Evolutionary conservation across 805 yeast species (phyloP).

Genomic region (Aciculoconidium aculeatum): DNA sequence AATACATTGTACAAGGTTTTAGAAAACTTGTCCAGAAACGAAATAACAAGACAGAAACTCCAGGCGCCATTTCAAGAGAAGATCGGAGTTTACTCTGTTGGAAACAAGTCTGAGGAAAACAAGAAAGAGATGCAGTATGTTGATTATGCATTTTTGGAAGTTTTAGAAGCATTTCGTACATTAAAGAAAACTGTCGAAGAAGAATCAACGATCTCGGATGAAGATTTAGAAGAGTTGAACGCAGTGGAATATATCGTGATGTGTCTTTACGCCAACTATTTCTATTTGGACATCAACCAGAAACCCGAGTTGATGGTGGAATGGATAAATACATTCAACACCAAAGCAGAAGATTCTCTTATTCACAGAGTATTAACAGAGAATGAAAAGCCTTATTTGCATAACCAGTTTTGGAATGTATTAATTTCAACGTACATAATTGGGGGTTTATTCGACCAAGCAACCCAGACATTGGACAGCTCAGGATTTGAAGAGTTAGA

Average conservation of each 20-base stretch:
- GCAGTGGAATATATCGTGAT: constrained; percentile 50
- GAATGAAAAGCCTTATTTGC: constrained; percentile 41
- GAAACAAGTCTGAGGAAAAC: constrained; percentile 4
- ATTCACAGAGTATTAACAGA: constrained; percentile 42
- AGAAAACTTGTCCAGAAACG: constrained; percentile 27
- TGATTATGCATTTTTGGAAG: constrained; percentile 20
- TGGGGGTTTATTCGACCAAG: constrained; percentile 58
- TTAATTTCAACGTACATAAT: constrained; percentile 49
- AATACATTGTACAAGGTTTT: constrained; percentile 47
- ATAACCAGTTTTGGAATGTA: constrained; percentile 56
- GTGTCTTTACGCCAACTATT: constrained; percentile 51
- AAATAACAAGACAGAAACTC: constrained; percentile 10
- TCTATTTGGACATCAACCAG: constrained; percentile 29
- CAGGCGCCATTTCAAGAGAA: constrained; percentile 18
- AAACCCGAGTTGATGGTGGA: constrained; percentile 41
- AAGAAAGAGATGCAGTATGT: constrained; percentile 7
- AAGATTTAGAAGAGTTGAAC: constrained; percentile 18
- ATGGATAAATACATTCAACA: constrained; percentile 70
- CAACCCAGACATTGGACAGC: constrained; percentile 40
- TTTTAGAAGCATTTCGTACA: constrained; percentile 26
- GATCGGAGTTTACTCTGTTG: constrained; percentile 22
- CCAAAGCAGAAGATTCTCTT: constrained; percentile 52
- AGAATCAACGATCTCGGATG: constrained; percentile 25
- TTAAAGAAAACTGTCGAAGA: constrained; percentile 24
- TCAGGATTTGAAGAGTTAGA: constrained; percentile 39